These are phyloP conservation scores for Puccinia hordei DNA, from an alignment of 1,284 basidiomycete genomes.

Conservation along the genomic window DNA sequence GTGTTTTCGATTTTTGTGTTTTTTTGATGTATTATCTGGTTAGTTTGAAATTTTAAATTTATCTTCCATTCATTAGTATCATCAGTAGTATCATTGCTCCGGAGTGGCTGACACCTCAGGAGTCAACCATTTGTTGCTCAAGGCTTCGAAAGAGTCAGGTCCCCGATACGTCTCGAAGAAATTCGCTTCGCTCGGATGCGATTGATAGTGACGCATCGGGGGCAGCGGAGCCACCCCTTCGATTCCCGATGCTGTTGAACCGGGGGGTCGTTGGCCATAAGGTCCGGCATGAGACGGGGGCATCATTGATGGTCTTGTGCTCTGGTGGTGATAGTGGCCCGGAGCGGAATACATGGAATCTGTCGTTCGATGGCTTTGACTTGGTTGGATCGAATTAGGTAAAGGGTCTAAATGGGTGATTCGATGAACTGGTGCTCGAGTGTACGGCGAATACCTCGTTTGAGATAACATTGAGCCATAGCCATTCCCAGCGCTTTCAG, in stretches of 20 bases:
- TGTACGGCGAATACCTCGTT: constrained; percentile 49
- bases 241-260: background rate
- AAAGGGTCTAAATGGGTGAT: constrained; percentile 48
- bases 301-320: constrained; percentile 2
- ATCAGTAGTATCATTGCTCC: too few species aligned
- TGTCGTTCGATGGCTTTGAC: constrained; percentile 7
- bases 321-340: background rate
- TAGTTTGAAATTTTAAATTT: too few species aligned
- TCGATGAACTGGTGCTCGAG: constrained; percentile 39
- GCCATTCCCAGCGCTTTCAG: constrained; percentile 3
- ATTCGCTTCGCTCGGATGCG: constrained; percentile 10
- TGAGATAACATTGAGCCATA: constrained; percentile 26
- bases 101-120: background rate
- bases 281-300: background rate
- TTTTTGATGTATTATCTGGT: too few species aligned
- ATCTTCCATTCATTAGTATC: too few species aligned
- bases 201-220: constrained; percentile 30
- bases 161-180: constrained; percentile 50
- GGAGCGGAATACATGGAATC: constrained; percentile 5
- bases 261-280: background rate
- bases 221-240: background rate
- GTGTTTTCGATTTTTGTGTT: too few species aligned
- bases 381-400: constrained; percentile 31
- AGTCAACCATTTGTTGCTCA: constrained; percentile 48
- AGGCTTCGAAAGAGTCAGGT: constrained; percentile 46